Base-by-base conservation (phyloP, 331 rosid species). In the Malus hybrid region DNA sequence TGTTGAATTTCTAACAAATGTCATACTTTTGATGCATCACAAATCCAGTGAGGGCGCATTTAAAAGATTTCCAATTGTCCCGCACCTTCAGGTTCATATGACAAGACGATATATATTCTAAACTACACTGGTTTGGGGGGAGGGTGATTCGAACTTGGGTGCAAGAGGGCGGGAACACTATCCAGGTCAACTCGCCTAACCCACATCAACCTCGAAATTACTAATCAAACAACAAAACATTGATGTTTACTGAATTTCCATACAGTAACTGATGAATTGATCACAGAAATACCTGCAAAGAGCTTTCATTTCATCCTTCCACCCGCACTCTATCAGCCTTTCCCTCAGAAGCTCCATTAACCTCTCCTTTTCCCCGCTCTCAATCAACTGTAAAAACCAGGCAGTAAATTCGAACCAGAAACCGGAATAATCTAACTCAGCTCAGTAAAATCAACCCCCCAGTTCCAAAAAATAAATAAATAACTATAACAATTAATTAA, bases 221-320 rank as follows among this genome's bases (percentile, higher is more conserved):
- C 44, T 42, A 1, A 73, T 16, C 20, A 42, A 42, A 60, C 0
- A 61, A 26, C n/a, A 0, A 15, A 29, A 9, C n/a, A 15, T 10
- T 70, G 1, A 6, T 10, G 6, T 29, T 69, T 28, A 46, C 15
- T 46, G 33, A 5, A 42, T 0, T 10, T 32, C 2, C 26, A 64
- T 18, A 30, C 68, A 61, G 66, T 12, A 64, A 19, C 1, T 15
- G 26, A 70, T 18, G 39, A 50, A 70, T 50, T n/a, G 63, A 29
- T 50, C 63, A 19, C n/a, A 72, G 0, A 1, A 62, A 70, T 20
- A 91, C 98, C 98, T 93, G 98, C 98, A 93, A 46, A 89, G 86
- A 33, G 92, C 70, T 84, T 93, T 91, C 98, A 93, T 93, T 72
- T 93, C 98, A 88, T 91, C 98, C 85, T 90, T 91, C 98, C 98